Evolutionary conservation across 352 stramenopile genomes (phyloP), one percentile per base, ranked within the genome.

Genomic region (Phytopythium sindhum): DNA sequence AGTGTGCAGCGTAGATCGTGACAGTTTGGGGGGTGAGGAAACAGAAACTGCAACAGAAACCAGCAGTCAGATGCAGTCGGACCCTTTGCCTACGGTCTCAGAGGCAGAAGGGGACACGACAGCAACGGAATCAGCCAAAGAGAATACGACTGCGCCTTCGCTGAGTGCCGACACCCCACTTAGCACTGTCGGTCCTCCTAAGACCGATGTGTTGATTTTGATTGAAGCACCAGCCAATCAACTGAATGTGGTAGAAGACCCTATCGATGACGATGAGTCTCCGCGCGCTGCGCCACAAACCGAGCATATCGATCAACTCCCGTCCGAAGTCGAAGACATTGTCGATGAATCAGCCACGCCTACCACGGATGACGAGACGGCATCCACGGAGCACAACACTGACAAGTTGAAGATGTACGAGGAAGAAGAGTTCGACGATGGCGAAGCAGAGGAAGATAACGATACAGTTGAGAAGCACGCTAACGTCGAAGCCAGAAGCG

Each of bases 361-460:
- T n/a, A 33, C 35, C 45, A 10, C 8, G 3, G 31, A 44, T 5
- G 10, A 6, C 35, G 21, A 45, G 10, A 2, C 4, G 19, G 23
- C 14, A 9, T 11, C 26, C 3, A 19, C 17, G 41, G 41, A 23
- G 2, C 21, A 23, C 41, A 47, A 11, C 24, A 17, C 24, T n/a
- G 39, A 24, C 4, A 67, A 69, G n/a, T 44, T 64, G 10, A 63
- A 65, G 45, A 58, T 48, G 42, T 77, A 80, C 24, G 72, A 78
- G 14, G 65, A 77, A 6, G 70, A 80, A 10, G 57, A 73, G 19
- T 83, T 83, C 48, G 65, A 81, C 39, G 66, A 58, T 11, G 63
- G 35, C 51, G 58, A 51, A 9, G 59, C 61, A 19, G 63, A 61
- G 31, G 35, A 15, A 0, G 61, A 55, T 26, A 28, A 21, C 14